phyloP scores from a whole-genome alignment of 768 basidiomycete genomes.

The Mycena sanguinolenta region DNA sequence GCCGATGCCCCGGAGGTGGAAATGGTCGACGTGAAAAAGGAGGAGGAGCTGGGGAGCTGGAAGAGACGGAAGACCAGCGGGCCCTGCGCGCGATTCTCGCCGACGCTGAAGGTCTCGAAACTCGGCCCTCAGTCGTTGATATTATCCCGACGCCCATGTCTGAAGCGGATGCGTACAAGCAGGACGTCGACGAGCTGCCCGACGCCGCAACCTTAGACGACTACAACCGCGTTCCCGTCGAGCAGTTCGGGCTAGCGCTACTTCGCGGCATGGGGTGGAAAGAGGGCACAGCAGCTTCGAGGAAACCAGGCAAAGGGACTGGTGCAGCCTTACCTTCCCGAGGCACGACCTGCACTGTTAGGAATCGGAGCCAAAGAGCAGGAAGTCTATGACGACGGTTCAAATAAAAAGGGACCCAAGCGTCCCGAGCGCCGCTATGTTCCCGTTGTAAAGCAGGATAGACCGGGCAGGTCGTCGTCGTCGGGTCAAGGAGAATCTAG shows the following conservation, averaged over 20 bases:
- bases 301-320: constrained; percentile 72
- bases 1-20: constrained; percentile 40
- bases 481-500: constrained; percentile 38
- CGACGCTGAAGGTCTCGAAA: constrained; percentile 54
- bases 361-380: constrained; percentile 96
- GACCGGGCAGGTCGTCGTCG: constrained; percentile 50
- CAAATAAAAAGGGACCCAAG: constrained; percentile 62
- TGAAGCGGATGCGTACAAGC: constrained; percentile 87
- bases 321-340: constrained; percentile 85
- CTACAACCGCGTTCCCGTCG: constrained; percentile 91
- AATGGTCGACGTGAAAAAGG: constrained; percentile 46
- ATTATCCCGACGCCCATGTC: constrained; percentile 76
- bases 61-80: constrained; percentile 81
- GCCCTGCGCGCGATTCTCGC: constrained; percentile 87
- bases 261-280: constrained; percentile 98
- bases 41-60: no score
- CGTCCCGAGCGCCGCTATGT: constrained; percentile 83
- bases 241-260: constrained; percentile 93
- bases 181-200: constrained; percentile 87
- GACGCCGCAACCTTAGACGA: constrained; percentile 84
- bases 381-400: constrained; percentile 79
- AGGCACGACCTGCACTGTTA: constrained; percentile 84
- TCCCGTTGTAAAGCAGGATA: constrained; percentile 83
- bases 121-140: constrained; percentile 63
- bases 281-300: constrained; percentile 79